Evolutionary conservation across 306 rosid genomes (phyloP).

Genomic region (Crataegus laevigata): DNA sequence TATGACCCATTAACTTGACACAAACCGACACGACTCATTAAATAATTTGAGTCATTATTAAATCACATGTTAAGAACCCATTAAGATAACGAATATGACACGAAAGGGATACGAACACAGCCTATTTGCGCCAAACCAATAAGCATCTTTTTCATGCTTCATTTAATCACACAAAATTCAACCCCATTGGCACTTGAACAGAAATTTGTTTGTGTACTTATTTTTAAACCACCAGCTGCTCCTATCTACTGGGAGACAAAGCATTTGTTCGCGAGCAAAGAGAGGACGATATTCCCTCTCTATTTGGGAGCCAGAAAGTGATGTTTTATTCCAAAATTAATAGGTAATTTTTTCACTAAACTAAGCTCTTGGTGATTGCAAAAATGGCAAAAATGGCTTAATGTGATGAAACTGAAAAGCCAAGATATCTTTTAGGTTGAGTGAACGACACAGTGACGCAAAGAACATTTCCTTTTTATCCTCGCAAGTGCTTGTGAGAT

Average conservation of each 20-base stretch:
- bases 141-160: background rate
- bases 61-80: no score
- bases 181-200: background rate
- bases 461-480: background rate
- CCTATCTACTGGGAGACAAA: background rate
- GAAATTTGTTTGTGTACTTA: background rate
- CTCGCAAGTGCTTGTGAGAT: background rate
- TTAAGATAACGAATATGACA: no score
- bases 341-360: background rate
- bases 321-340: background rate
- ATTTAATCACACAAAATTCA: background rate
- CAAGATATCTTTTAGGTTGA: background rate
- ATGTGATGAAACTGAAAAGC: background rate
- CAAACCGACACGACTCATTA: no score
- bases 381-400: background rate
- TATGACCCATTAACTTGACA: no score
- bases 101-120: no score
- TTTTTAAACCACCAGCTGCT: background rate
- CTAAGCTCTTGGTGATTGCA: background rate
- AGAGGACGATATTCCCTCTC: background rate
- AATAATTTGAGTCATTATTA: no score
- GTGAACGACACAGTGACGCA: background rate
- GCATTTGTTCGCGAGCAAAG: background rate
- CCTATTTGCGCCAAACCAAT: background rate
- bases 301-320: background rate